These are phyloP conservation scores for Galerina marginata DNA, from an alignment of 768 basidiomycete species.

Conservation along the genomic window DNA sequence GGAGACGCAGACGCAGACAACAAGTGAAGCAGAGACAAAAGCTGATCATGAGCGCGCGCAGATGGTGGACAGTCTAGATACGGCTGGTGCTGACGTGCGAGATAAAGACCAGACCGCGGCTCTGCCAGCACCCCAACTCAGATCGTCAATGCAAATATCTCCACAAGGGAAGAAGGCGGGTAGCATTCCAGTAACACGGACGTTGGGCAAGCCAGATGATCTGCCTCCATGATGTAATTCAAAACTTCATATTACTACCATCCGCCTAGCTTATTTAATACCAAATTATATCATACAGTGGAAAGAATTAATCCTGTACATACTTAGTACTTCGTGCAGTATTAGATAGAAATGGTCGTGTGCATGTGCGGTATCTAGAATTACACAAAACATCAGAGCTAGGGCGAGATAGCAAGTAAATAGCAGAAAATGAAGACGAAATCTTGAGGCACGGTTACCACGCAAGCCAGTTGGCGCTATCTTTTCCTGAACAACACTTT, in stretches of 20 bases:
- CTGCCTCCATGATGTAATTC: background rate
- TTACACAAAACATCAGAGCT: background rate
- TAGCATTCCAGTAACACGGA: conserved; percentile 2
- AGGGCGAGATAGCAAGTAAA: no score
- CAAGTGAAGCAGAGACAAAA: background rate
- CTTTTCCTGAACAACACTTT: conserved; percentile 25
- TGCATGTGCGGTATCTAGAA: background rate
- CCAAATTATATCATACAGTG: background rate
- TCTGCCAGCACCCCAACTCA: no score
- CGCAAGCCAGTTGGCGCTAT: background rate
- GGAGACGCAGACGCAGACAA: conserved; percentile 5
- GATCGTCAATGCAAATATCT: background rate
- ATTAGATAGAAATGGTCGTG: background rate
- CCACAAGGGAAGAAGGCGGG: background rate
- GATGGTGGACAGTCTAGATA: conserved; percentile 32
- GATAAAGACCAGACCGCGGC: background rate
- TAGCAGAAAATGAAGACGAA: no score
- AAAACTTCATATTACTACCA: background rate
- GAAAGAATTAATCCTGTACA: background rate
- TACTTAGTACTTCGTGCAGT: background rate
- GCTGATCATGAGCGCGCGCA: conserved; percentile 20
- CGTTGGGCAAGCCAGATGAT: conserved; percentile 4
- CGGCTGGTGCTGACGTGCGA: conserved; percentile 21
- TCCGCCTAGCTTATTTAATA: background rate
- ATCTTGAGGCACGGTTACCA: no score